A percentile compares a stretch with the other conserved stretches of the same genome.
phyloP scores from a whole-genome alignment of 345 rosid species.

The Aquilaria yunnanensis region DNA sequence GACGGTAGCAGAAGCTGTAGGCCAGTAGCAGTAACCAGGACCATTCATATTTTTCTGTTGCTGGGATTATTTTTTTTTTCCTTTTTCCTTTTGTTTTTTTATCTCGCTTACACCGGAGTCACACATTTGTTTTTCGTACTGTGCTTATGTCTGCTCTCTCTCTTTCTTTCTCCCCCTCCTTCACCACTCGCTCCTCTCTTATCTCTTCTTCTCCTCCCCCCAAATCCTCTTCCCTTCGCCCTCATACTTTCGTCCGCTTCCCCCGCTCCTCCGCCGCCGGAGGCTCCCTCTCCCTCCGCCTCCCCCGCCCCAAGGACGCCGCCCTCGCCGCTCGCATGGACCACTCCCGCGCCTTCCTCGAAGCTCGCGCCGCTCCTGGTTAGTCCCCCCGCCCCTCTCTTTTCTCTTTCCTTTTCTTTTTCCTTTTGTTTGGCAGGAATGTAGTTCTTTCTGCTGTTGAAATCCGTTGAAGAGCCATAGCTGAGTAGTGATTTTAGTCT shows the following conservation, averaged over 20 bases:
- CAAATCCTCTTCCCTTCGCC: slow-evolving; percentile 16
- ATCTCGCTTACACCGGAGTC: background rate
- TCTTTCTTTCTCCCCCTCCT: background rate
- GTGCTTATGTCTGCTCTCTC: background rate
- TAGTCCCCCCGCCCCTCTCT: background rate
- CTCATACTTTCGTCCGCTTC: slow-evolving; percentile 16
- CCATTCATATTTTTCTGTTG: background rate
- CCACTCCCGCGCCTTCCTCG: slow-evolving; percentile 63
- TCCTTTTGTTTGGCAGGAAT: background rate
- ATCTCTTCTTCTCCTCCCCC: slow-evolving; percentile 18
- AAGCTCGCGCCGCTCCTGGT: slow-evolving; percentile 78
- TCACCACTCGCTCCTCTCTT: slow-evolving; percentile 15
- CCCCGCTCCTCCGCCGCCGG: too few relatives aligned
- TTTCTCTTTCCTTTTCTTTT: background rate
- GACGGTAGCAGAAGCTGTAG: too few relatives aligned
- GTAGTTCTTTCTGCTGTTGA: background rate
- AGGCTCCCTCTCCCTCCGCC: too few relatives aligned
- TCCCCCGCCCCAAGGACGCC: slow-evolving; percentile 24
- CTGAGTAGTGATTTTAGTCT: slow-evolving; percentile 3
- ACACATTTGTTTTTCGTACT: too few relatives aligned
- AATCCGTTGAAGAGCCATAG: background rate
- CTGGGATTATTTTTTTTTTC: background rate
- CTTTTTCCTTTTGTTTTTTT: background rate
- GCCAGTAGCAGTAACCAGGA: background rate
- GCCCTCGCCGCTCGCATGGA: slow-evolving; percentile 8